These are phyloP conservation scores for Diaporthe sp. DNA, from an alignment of 2,329 filamentous ascomycete genomes.

Conservation along the genomic window DNA sequence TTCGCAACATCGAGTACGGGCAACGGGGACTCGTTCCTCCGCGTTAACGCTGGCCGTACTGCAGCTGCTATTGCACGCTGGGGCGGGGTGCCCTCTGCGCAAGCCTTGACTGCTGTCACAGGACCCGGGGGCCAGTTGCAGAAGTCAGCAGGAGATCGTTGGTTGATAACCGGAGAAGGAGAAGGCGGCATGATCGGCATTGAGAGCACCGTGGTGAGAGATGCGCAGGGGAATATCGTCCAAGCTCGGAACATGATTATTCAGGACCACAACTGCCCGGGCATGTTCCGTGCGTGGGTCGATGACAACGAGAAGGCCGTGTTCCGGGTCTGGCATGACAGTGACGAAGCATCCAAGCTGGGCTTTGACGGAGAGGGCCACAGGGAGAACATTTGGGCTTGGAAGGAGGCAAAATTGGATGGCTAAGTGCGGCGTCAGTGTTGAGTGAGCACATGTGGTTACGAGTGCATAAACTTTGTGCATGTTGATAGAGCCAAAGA, in stretches of 20 bases:
- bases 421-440: background rate
- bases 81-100: slow-evolving; percentile 61
- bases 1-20: slow-evolving; percentile 82
- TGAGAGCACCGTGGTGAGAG: slow-evolving; percentile 66
- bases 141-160: slow-evolving; percentile 79
- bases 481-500: background rate
- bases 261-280: slow-evolving; percentile 87
- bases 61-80: slow-evolving; percentile 81
- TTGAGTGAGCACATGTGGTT: background rate
- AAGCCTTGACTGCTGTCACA: slow-evolving; percentile 74
- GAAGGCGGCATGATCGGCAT: slow-evolving; percentile 90
- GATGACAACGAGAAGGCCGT: slow-evolving; percentile 70
- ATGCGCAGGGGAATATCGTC: slow-evolving; percentile 58
- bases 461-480: background rate
- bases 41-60: slow-evolving; percentile 78
- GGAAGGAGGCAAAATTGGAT: background rate
- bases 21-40: slow-evolving; percentile 90
- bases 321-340: slow-evolving; percentile 68
- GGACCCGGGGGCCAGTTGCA: slow-evolving; percentile 82
- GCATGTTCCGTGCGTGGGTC: slow-evolving; percentile 88
- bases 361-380: slow-evolving; percentile 26
- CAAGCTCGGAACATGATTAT: slow-evolving; percentile 67
- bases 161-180: slow-evolving; percentile 82
- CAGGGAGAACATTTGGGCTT: slow-evolving; percentile 22
- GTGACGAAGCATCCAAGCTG: slow-evolving; percentile 3